Percentiles rank a stretch among this genome's conserved stretches.
phyloP scores from a whole-genome alignment of 352 stramenopile genomes.

The Globisporangium nagaii region DNA sequence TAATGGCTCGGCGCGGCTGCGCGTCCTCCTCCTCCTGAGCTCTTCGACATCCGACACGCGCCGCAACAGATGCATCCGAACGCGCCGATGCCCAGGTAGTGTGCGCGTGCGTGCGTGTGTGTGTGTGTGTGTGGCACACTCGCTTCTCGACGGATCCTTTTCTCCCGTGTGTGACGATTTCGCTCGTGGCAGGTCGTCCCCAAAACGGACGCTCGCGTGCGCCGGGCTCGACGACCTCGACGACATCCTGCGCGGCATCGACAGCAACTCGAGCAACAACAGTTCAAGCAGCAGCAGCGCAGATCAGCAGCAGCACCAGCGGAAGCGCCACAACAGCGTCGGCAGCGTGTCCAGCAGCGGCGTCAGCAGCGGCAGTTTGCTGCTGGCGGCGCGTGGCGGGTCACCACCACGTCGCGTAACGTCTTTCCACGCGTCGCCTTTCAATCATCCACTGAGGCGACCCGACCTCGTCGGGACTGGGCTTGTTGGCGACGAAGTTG shows the following conservation, averaged over 20 bases:
- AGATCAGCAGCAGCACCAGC: slow-evolving; percentile 14
- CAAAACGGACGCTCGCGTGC: slow-evolving; percentile 54
- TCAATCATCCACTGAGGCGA: background rate
- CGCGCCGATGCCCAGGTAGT: slow-evolving; percentile 31
- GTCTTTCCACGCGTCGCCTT: slow-evolving; percentile 8
- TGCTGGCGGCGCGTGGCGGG: background rate
- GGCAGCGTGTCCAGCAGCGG: slow-evolving; percentile 22
- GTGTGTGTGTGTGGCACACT: too few relatives aligned
- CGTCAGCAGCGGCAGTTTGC: background rate
- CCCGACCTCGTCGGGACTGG: background rate
- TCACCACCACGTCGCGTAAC: background rate
- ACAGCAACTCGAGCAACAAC: slow-evolving; percentile 1
- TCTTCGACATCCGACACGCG: background rate
- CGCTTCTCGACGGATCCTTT: too few relatives aligned
- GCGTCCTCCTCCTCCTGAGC: too few relatives aligned
- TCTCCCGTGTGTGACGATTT: background rate
- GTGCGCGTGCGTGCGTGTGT: background rate
- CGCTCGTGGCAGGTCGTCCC: slow-evolving; percentile 30
- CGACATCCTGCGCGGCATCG: slow-evolving; percentile 23
- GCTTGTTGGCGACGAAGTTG: too few relatives aligned
- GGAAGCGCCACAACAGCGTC: slow-evolving; percentile 56
- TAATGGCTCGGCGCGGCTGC: background rate
- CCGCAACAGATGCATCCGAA: slow-evolving; percentile 23
- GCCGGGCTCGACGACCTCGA: slow-evolving; percentile 53
- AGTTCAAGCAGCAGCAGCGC: slow-evolving; percentile 3